These are phyloP conservation scores for Lonicera japonica DNA, from an alignment of 129 eudicot genomes.

Conservation along the genomic window DNA sequence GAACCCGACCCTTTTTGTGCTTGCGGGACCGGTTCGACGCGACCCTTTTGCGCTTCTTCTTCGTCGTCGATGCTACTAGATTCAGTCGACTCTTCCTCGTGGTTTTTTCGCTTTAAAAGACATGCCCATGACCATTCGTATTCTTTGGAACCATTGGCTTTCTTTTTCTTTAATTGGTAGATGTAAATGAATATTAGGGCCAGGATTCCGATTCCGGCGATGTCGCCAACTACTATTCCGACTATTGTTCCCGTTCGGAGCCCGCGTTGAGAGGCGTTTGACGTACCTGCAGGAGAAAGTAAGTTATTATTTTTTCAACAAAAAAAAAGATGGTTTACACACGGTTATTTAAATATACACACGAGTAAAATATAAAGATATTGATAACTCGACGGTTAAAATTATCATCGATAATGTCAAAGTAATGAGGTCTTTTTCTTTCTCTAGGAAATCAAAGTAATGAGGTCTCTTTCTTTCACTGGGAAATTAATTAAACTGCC, in stretches of 20 bases:
- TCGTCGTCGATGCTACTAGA: slow-evolving; percentile 29
- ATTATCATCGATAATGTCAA: no score
- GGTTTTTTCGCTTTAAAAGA: slow-evolving; percentile 30
- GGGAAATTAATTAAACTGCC: no score
- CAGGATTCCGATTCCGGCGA: slow-evolving; percentile 51
- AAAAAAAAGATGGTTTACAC: no score
- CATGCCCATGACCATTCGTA: slow-evolving; percentile 77
- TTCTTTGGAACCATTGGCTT: slow-evolving; percentile 30
- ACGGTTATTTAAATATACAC: no score
- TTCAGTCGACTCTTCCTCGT: slow-evolving; percentile 32
- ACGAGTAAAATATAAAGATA: no score
- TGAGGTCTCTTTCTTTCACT: no score
- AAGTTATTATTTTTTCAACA: no score
- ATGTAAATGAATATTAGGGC: slow-evolving; percentile 40
- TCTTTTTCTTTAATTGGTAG: slow-evolving; percentile 30
- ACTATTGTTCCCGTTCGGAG: slow-evolving; percentile 42
- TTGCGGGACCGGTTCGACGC: background rate
- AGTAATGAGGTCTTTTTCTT: no score
- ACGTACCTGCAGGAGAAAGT: slow-evolving; percentile 19
- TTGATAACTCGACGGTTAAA: no score
- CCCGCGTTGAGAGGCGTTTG: slow-evolving; percentile 2
- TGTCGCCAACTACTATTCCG: slow-evolving; percentile 65
- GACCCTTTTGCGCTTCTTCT: slow-evolving; percentile 14
- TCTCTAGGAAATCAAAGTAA: no score
- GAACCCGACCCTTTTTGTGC: slow-evolving; percentile 38